phyloP scores from a whole-genome alignment of 2,329 filamentous ascomycete species.

The Rhytidhysteron rufulum region DNA sequence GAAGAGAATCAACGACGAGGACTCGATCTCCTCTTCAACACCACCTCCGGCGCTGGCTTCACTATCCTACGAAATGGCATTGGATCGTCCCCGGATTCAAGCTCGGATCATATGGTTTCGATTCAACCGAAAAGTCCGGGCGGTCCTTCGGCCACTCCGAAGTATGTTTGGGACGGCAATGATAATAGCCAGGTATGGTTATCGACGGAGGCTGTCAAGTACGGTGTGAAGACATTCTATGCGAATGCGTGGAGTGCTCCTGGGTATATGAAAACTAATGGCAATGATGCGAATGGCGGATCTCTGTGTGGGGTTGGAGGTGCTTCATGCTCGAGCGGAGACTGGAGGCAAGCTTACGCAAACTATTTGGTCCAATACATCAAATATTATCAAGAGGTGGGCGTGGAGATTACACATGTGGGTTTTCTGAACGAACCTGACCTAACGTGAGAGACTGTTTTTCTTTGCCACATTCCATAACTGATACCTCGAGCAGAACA shows the following conservation, averaged over 20 bases:
- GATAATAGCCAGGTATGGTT: conserved; percentile 50
- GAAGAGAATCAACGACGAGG: conserved; percentile 37
- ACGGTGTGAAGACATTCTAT: conserved; percentile 45
- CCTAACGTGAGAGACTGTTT: conserved; percentile 24
- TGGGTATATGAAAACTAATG: conserved; percentile 52
- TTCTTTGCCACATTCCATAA: conserved; percentile 4
- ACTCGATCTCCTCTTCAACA: conserved; percentile 46
- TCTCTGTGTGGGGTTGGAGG: conserved; percentile 46
- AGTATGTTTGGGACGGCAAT: conserved; percentile 27
- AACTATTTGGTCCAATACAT: conserved; percentile 48
- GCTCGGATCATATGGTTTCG: conserved; percentile 35
- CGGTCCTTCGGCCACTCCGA: conserved; percentile 17
- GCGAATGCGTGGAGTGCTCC: conserved; percentile 51
- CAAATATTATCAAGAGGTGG: conserved; percentile 39
- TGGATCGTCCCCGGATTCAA: conserved; percentile 42
- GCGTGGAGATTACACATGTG: conserved; percentile 39
- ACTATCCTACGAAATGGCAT: conserved; percentile 46
- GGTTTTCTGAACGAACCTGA: conserved; percentile 48
- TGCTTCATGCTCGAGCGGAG: conserved; percentile 38
- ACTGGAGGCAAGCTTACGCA: conserved; percentile 49
- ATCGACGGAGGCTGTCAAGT: conserved; percentile 44
- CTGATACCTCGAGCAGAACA: conserved; percentile 4
- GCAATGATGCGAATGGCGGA: conserved; percentile 43
- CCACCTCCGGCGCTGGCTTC: conserved; percentile 42
- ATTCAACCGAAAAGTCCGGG: conserved; percentile 25